Evolutionary conservation across 129 eudicot genomes (phyloP), one percentile per base, ranked within the genome.

Genomic region (Cynara cardunculus): DNA sequence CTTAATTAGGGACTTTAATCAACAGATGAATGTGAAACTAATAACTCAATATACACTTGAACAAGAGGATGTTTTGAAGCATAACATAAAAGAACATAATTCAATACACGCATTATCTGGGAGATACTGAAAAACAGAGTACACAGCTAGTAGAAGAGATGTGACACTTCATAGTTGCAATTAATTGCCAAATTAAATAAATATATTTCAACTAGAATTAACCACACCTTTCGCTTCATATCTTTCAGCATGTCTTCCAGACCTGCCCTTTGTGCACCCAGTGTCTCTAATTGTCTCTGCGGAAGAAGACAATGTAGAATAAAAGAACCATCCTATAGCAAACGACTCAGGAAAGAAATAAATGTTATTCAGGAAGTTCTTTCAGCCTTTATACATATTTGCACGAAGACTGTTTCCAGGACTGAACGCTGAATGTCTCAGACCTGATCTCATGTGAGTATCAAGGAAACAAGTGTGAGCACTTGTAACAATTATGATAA

Each of bases 161-260:
- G 53, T 7, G n/a, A n/a, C 25, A 79, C 22, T 5, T 70, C 49
- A 10, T 24, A 25, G 16, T 25, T 10, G 25, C 79, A 74, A 25
- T 30, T 32, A 62, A 14, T 10, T 30, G 73, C n/a, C 2, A 26
- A 22, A 59, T 30, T 56, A 28, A 39, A 39, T n/a, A 18, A 46
- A 76, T 19, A 25, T 81, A 73, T 73, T 34, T 7, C 25, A 61
- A 21, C 31, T 12, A 70, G 35, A 70, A 53, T 21, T 28, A 2
- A 73, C 62, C 85, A 71, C 78, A 96, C 99, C 97, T 96, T 96
- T 82, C 97, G 87, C 85, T 91, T 96, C 97, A 91, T 96, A 82
- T 96, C 99, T 91, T 96, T 96, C 68, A 96, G 85, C 99, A 96
- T 92, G 89, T 96, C 99, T 83, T 95, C 99, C 86, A 95, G 90